Evolutionary conservation across 805 yeast species (phyloP).

Genomic region (Barnettozyma sp.): DNA sequence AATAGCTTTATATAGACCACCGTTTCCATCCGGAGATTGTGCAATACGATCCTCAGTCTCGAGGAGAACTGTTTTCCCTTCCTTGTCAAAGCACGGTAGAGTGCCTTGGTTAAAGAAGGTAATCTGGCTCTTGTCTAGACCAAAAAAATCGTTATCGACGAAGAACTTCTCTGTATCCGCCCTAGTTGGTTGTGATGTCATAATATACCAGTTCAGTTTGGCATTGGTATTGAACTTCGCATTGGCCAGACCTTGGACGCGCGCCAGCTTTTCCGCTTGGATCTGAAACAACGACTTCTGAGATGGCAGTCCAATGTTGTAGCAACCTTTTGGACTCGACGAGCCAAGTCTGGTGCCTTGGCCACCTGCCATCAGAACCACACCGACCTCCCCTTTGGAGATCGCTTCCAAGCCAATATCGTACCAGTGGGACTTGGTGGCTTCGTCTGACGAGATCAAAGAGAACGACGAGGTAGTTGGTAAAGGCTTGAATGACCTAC

Average conservation of each 20-base stretch:
- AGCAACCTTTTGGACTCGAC: constrained; percentile 88
- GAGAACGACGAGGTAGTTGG: constrained; percentile 47
- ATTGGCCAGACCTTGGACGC: constrained; percentile 52
- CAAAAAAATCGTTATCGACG: constrained; percentile 56
- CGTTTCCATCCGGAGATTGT: constrained; percentile 96
- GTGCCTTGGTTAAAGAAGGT: constrained; percentile 91
- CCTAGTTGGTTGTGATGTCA: constrained; percentile 92
- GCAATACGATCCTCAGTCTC: constrained; percentile 50
- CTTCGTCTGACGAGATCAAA: constrained; percentile 29
- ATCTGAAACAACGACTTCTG: constrained; percentile 80
- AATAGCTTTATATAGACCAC: constrained; percentile 89
- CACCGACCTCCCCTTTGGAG: constrained; percentile 69
- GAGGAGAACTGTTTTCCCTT: constrained; percentile 65
- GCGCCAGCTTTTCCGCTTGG: constrained; percentile 79
- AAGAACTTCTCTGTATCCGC: constrained; percentile 68
- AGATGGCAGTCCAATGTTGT: constrained; percentile 78
- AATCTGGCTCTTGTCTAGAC: constrained; percentile 53
- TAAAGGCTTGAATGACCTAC: constrained; percentile 35
- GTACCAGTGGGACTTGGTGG: constrained; percentile 19
- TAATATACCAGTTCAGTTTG: constrained; percentile 75
- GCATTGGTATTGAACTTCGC: constrained; percentile 24
- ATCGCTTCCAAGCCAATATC: constrained; percentile 62
- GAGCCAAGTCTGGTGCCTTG: constrained; percentile 96
- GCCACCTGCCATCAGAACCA: constrained; percentile 94
- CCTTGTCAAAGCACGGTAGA: constrained; percentile 74